Percentiles rank a stretch among this genome's conserved stretches.
Evolutionary conservation across 164 flowering plant species (phyloP).

Genomic region (Cinnamomum chago): DNA sequence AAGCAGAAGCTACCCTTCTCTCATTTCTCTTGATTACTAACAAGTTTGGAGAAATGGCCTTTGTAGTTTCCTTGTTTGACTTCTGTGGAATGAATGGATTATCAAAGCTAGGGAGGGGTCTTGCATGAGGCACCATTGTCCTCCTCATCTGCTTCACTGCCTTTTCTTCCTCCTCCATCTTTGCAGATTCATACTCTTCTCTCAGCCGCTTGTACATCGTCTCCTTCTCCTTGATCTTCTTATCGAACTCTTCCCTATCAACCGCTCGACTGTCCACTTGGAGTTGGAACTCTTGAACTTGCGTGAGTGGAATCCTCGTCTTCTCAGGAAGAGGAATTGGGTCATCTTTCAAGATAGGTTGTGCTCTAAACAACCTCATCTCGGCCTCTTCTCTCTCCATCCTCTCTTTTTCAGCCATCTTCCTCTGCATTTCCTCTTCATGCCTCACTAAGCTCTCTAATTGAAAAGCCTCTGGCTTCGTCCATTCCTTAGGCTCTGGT

Average conservation of each 20-base stretch:
- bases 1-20: slow-evolving; percentile 33
- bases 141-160: slow-evolving; percentile 85
- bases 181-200: slow-evolving; percentile 81
- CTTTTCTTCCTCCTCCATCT: slow-evolving; percentile 95
- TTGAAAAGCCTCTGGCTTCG: slow-evolving; percentile 87
- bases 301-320: slow-evolving; percentile 73
- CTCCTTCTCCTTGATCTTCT: slow-evolving; percentile 89
- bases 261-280: slow-evolving; percentile 68
- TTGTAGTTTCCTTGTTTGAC: slow-evolving; percentile 71
- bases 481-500: slow-evolving; percentile 82
- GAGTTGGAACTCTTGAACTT: slow-evolving; percentile 72
- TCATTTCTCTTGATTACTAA: slow-evolving; percentile 51
- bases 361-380: slow-evolving; percentile 81
- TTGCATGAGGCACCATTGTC: slow-evolving; percentile 92
- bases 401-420: slow-evolving; percentile 75
- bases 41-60: slow-evolving; percentile 74
- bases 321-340: slow-evolving; percentile 91
- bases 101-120: slow-evolving; percentile 76
- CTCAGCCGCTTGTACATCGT: slow-evolving; percentile 75
- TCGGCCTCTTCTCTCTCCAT: slow-evolving; percentile 69
- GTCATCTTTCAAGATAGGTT: slow-evolving; percentile 77
- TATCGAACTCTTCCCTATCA: slow-evolving; percentile 90
- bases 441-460: slow-evolving; percentile 87
- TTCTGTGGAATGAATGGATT: slow-evolving; percentile 81
- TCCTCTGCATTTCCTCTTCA: slow-evolving; percentile 83